These are phyloP conservation scores for Gypsophila paniculata DNA, from an alignment of 179 eudicot species.

Conservation along the genomic window DNA sequence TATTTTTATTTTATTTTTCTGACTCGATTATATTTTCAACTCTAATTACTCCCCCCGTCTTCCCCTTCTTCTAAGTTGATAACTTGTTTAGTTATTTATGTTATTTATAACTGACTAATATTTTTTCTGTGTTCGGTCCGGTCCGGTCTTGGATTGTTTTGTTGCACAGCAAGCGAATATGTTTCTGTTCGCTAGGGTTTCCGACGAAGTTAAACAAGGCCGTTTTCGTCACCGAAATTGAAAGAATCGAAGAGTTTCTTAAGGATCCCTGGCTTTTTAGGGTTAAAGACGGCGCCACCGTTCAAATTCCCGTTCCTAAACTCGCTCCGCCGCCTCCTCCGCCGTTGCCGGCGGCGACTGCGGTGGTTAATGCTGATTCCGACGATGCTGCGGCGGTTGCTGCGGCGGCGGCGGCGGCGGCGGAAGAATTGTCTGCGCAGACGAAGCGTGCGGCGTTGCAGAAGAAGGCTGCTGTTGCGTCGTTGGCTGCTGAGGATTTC, in stretches of 20 bases:
- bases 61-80: too few relatives aligned
- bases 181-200: constrained; percentile 76
- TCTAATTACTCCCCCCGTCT: too few relatives aligned
- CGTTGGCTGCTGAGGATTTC: constrained; percentile 73
- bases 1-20: too few relatives aligned
- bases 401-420: constrained; percentile 22
- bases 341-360: constrained; percentile 24
- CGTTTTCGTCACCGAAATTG: constrained; percentile 38
- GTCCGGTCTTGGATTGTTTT: too few relatives aligned
- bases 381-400: constrained; percentile 14
- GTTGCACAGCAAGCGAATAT: constrained; percentile 75
- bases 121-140: neutral
- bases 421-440: constrained; percentile 64
- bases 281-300: constrained; percentile 44
- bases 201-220: constrained; percentile 32
- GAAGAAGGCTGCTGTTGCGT: constrained; percentile 70
- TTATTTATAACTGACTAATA: too few relatives aligned
- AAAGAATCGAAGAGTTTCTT: constrained; percentile 40
- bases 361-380: constrained; percentile 3
- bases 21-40: too few relatives aligned
- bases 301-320: constrained; percentile 73
- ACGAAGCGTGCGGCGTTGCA: constrained; percentile 68
- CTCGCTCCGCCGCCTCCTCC: constrained; percentile 42
- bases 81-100: too few relatives aligned
- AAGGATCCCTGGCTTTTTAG: constrained; percentile 61